Percentiles rank a stretch among this genome's conserved stretches.
These are phyloP conservation scores for Trametes versicolor DNA, from an alignment of 1,284 basidiomycete genomes.

Conservation along the genomic window DNA sequence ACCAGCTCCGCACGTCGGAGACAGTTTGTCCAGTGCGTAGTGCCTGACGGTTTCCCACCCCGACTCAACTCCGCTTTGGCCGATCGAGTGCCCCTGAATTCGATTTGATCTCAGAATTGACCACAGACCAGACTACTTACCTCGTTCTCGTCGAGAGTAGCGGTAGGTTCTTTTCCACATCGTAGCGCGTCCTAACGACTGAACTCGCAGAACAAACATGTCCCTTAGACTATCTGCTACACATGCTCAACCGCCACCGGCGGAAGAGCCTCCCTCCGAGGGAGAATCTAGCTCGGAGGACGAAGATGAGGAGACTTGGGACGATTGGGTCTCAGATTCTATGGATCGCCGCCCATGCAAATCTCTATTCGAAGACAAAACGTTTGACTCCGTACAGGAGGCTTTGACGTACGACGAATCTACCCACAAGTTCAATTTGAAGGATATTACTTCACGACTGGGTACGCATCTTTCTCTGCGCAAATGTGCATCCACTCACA, in stretches of 20 bases:
- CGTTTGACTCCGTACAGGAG: slow-evolving; percentile 68
- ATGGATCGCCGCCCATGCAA: slow-evolving; percentile 62
- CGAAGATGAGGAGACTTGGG: slow-evolving; percentile 72
- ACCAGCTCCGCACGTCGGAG: not conserved
- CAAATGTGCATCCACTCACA: slow-evolving; percentile 2
- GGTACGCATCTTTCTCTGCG: slow-evolving; percentile 52
- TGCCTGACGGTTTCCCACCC: not conserved
- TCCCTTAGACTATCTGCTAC: slow-evolving; percentile 27
- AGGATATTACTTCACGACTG: slow-evolving; percentile 56
- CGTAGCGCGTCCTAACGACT: not conserved
- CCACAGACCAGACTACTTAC: not conserved
- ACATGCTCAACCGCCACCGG: slow-evolving; percentile 20
- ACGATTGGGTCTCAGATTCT: slow-evolving; percentile 84
- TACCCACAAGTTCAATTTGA: slow-evolving; percentile 72
- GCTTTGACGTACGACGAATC: slow-evolving; percentile 72
- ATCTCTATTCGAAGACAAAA: slow-evolving; percentile 84
- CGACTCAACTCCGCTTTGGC: slow-evolving; percentile 19
- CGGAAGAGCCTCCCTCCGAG: slow-evolving; percentile 9
- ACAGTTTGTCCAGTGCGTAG: not conserved
- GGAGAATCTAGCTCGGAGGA: slow-evolving; percentile 36
- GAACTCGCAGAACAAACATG: slow-evolving; percentile 8
- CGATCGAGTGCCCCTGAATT: slow-evolving; percentile 7
- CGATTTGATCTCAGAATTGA: slow-evolving; percentile 6
- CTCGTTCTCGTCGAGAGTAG: not conserved
- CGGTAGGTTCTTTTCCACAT: not conserved